Evolutionary conservation across 2,329 filamentous ascomycete genomes (phyloP).

Genomic region (Colletotrichum sp.): DNA sequence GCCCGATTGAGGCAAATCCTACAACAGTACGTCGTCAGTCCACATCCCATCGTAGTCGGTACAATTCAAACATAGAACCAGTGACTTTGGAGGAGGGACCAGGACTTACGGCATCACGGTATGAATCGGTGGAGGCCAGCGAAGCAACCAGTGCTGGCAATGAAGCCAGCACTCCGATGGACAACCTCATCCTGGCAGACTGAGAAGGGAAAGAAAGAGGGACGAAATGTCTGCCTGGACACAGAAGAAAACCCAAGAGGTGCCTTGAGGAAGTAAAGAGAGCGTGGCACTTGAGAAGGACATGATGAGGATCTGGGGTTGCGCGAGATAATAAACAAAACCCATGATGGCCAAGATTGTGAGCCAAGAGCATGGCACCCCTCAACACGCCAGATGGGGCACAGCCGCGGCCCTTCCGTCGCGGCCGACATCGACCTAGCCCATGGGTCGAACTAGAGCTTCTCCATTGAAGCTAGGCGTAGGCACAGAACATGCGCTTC

Average conservation of each 20-base stretch:
- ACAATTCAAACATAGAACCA: not conserved
- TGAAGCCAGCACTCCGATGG: slow-evolving; percentile 14
- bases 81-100: not conserved
- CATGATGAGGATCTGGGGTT: not conserved
- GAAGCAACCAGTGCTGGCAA: slow-evolving; percentile 21
- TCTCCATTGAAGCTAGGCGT: not conserved
- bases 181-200: slow-evolving; percentile 13
- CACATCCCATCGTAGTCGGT: not conserved
- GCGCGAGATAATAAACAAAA: slow-evolving; percentile 16
- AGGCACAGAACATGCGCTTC: not conserved
- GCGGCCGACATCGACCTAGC: not conserved
- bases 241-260: not conserved
- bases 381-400: not conserved
- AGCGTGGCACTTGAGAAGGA: not conserved
- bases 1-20: slow-evolving; percentile 38
- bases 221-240: slow-evolving; percentile 4
- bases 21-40: not conserved
- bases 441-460: slow-evolving; percentile 1
- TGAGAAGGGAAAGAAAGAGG: not conserved
- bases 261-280: not conserved
- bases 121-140: slow-evolving; percentile 20
- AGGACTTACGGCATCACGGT: slow-evolving; percentile 20
- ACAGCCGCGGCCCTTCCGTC: not conserved
- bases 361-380: not conserved
- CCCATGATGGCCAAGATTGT: not conserved